These are phyloP conservation scores for Melianthus villosus DNA, from an alignment of 441 rosid species.

Conservation along the genomic window DNA sequence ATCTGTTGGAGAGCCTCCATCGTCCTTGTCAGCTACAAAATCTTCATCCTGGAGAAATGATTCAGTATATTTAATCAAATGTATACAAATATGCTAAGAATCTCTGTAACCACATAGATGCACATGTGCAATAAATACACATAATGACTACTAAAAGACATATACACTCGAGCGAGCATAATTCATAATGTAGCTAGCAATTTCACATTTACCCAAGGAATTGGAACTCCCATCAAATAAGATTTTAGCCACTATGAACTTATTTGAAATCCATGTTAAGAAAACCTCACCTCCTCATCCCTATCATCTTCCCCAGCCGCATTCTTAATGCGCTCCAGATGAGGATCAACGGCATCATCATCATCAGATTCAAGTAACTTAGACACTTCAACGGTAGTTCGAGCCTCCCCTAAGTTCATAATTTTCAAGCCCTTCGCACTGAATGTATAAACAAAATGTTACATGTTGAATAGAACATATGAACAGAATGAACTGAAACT, in stretches of 20 bases:
- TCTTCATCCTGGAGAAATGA: constrained; percentile 59
- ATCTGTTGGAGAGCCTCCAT: constrained; percentile 89
- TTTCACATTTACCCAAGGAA: too few relatives aligned
- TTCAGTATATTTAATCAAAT: constrained; percentile 2
- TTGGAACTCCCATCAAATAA: too few relatives aligned
- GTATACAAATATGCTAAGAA: neutral
- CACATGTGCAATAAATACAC: too few relatives aligned
- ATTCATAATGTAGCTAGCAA: too few relatives aligned
- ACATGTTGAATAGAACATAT: constrained; percentile 3
- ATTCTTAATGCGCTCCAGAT: constrained; percentile 74
- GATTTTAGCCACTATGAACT: too few relatives aligned
- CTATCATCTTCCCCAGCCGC: constrained; percentile 82
- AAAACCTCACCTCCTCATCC: constrained; percentile 61
- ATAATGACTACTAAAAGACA: neutral
- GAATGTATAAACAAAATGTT: constrained; percentile 12
- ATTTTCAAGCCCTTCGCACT: constrained; percentile 81
- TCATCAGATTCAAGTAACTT: constrained; percentile 55
- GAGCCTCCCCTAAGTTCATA: constrained; percentile 65
- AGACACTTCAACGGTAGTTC: constrained; percentile 49
- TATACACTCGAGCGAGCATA: neutral
- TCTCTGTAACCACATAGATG: neutral
- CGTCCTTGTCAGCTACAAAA: constrained; percentile 69
- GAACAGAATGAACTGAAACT: constrained; percentile 8
- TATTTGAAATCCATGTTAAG: too few relatives aligned
- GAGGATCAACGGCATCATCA: constrained; percentile 81